Evolutionary conservation across 257 asterid species (phyloP), one percentile per base, ranked within the genome.

Genomic region (Ajuga chamaepitys): DNA sequence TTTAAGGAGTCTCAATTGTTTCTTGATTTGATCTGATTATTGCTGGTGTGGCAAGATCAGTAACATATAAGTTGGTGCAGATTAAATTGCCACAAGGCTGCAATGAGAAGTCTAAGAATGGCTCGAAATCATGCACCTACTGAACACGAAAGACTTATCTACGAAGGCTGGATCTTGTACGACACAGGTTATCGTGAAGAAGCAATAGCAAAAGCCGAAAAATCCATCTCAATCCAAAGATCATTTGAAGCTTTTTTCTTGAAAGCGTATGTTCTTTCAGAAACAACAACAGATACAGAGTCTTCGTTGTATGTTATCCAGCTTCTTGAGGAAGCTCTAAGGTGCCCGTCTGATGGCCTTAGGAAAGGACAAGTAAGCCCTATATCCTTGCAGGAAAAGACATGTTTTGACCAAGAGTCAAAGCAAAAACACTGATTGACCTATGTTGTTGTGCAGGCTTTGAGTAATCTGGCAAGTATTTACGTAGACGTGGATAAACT

Each of bases 281-380:
- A 94, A 81, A 79, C 86, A 26, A 85, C 82, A 11, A 81, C 82
- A 0, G 91, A 90, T 75, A 63, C 86, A 5, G 91, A 88, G 54
- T 84, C 98, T 46, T 88, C 91, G 3, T 62, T 66, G 69, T 85
- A 90, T 66, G 94, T 94, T n/a, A 88, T 94, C 70, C 63, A 83
- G 68, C 89, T 94, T 70, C 89, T 94, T 21, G 95, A 88, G 76
- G 98, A 94, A 82, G 96, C 99, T 72, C 96, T 94, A 51, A 83
- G 95, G 78, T 94, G 98, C 72, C 98, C 96, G 2, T 94, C 98
- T 16, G 99, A 94, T 70, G 95, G 93, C 65, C 98, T 94, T 59
- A 77, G 99, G 74, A 94, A 94, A 80, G 99, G 99, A 81, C 99
- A 94, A 71, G 99, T 86, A 76, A 78, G 87, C 72, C 41, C 32